Conservation (phyloP, 148 eudicot genomes). For the Arbutus unedo region DNA sequence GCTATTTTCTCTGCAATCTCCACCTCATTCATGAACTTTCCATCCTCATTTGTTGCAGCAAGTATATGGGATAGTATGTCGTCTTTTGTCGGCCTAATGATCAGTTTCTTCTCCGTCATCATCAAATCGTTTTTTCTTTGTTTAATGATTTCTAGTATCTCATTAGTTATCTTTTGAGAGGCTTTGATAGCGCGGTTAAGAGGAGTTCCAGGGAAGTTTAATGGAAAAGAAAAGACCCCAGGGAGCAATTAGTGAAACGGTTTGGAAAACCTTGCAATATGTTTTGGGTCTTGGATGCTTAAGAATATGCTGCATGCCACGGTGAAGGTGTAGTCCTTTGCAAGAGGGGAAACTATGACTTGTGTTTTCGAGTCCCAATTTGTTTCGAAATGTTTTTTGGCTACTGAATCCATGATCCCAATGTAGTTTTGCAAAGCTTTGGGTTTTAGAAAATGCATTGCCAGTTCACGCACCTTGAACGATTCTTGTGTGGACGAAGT, state of each 20-base stretch:
- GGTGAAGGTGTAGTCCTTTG: conserved; percentile 36
- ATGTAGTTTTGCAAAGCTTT: conserved; percentile 5
- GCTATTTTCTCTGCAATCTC: conserved; percentile 44
- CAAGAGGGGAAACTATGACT: background rate
- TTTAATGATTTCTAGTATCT: conserved; percentile 22
- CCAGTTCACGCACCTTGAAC: conserved; percentile 29
- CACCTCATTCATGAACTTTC: conserved; percentile 34
- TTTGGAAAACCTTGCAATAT: conserved; percentile 26
- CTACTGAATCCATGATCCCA: background rate
- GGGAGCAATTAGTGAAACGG: conserved; percentile 38
- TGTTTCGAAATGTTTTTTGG: background rate
- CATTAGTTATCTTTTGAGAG: conserved; percentile 24
- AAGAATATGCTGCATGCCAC: conserved; percentile 38
- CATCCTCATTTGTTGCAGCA: conserved; percentile 31
- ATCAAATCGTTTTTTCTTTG: conserved; percentile 31
- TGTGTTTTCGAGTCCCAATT: background rate
- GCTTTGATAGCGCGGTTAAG: conserved; percentile 34
- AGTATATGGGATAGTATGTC: conserved; percentile 47
- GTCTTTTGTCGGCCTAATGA: conserved; percentile 14
- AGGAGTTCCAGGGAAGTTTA: conserved; percentile 44
- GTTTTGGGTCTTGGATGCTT: conserved; percentile 33
- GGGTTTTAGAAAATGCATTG: conserved; percentile 31
- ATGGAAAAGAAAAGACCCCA: conserved; percentile 34
- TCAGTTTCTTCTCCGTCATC: conserved; percentile 22
- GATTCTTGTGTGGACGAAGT: conserved; percentile 26